Percentiles rank a stretch among this genome's conserved stretches.
phyloP scores from a whole-genome alignment of 148 eudicot genomes.

The Chenopodium suecicum region DNA sequence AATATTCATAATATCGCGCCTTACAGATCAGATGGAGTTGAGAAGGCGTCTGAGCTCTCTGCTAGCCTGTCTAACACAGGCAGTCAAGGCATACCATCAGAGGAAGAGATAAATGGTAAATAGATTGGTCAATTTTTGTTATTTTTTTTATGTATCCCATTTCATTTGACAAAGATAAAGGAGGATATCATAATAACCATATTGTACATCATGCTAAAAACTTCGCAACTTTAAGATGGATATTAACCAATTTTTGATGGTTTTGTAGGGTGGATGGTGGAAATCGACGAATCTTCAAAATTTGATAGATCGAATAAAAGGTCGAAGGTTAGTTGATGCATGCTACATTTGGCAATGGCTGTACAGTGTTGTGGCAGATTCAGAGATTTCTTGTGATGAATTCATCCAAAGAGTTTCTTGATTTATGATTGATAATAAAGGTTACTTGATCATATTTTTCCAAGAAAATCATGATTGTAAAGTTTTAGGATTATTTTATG shows the following conservation, averaged over 20 bases:
- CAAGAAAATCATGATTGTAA: background rate
- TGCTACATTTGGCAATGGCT: background rate
- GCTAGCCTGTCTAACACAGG: background rate
- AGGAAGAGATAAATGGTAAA: conserved; percentile 1
- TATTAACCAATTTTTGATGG: background rate
- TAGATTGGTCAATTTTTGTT: background rate
- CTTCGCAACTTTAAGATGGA: background rate
- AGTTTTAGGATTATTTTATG: background rate
- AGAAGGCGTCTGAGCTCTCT: conserved; percentile 51
- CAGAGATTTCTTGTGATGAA: background rate
- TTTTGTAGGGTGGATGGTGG: background rate
- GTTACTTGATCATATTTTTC: background rate
- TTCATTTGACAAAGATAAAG: background rate
- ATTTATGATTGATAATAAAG: background rate
- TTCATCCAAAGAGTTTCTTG: background rate
- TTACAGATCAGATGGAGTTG: conserved; percentile 55
- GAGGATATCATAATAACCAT: no score
- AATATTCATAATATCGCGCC: conserved; percentile 54
- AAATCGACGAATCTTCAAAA: background rate
- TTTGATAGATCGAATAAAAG: background rate
- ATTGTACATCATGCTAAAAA: no score
- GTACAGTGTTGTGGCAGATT: background rate
- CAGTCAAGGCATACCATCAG: background rate
- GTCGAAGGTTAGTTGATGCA: background rate
- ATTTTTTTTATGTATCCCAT: no score